Evolutionary conservation across 306 rosid species (phyloP).

Genomic region (Malus fusca): DNA sequence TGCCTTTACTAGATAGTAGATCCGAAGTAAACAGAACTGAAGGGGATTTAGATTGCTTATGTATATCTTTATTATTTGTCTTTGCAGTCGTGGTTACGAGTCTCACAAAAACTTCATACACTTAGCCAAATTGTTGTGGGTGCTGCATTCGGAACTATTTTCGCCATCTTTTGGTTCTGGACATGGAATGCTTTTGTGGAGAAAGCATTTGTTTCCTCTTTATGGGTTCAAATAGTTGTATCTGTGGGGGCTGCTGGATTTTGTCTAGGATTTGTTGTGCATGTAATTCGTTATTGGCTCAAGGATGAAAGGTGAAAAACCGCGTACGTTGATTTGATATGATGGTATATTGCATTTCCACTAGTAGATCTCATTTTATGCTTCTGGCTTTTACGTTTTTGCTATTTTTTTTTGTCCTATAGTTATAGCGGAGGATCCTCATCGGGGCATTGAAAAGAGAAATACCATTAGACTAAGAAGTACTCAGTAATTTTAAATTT

Average conservation of each 20-base stretch:
- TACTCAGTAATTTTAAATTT: background rate
- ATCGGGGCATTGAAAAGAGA: too few relatives aligned
- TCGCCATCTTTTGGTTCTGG: conserved; percentile 54
- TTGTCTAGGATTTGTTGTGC: conserved; percentile 46
- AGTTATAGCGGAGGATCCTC: too few relatives aligned
- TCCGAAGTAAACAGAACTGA: background rate
- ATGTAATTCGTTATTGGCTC: conserved; percentile 55
- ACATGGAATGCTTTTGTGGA: conserved; percentile 50
- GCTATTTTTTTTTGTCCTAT: too few relatives aligned
- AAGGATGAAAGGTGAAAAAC: conserved; percentile 29
- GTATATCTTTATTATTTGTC: background rate
- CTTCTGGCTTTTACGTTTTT: too few relatives aligned
- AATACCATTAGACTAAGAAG: too few relatives aligned
- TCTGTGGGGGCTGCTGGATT: conserved; percentile 44
- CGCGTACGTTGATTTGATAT: background rate
- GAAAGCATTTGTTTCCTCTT: conserved; percentile 43
- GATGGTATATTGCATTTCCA: background rate
- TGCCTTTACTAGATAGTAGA: background rate
- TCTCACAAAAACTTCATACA: conserved; percentile 70
- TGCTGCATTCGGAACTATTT: conserved; percentile 49
- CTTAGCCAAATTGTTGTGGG: conserved; percentile 73
- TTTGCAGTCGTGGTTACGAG: conserved; percentile 78
- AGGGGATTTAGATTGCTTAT: conserved; percentile 10
- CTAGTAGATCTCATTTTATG: too few relatives aligned
- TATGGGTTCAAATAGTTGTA: conserved; percentile 50